Percentiles rank a stretch among this genome's conserved stretches.
Evolutionary conservation across 1,284 basidiomycete species (phyloP).

Genomic region (Rhodotorula sp.): DNA sequence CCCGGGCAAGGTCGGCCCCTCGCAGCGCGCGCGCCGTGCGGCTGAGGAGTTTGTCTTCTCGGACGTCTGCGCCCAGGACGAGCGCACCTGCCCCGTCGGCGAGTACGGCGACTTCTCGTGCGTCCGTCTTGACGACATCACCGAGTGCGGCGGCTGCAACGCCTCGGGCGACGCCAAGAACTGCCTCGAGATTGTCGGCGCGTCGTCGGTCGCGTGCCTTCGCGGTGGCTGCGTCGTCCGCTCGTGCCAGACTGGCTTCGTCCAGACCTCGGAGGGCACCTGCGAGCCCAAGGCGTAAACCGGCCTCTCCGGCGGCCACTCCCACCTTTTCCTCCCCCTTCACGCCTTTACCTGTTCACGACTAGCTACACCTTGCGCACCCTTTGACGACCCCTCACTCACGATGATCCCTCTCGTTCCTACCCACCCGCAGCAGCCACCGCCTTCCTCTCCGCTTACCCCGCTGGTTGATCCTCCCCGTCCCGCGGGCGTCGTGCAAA

Average conservation of each 20-base stretch:
- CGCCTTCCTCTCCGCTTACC: background rate
- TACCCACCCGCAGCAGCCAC: background rate
- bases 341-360: background rate
- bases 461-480: background rate
- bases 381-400: background rate
- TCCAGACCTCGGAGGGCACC: slow-evolving; percentile 34
- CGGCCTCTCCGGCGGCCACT: background rate
- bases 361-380: background rate
- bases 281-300: slow-evolving; percentile 31
- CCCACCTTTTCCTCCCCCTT: background rate
- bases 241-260: slow-evolving; percentile 37
- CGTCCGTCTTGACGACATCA: slow-evolving; percentile 41
- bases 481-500: background rate
- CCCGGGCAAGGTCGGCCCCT: slow-evolving; percentile 13
- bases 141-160: slow-evolving; percentile 42
- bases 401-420: background rate
- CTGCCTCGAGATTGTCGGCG: slow-evolving; percentile 40
- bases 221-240: slow-evolving; percentile 41
- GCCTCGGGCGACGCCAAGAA: slow-evolving; percentile 26
- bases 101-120: slow-evolving; percentile 35
- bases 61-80: slow-evolving; percentile 39
- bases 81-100: slow-evolving; percentile 37
- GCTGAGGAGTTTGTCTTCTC: slow-evolving; percentile 38
- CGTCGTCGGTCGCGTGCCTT: slow-evolving; percentile 34
- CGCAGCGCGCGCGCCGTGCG: slow-evolving; percentile 26